Conservation (phyloP, 768 basidiomycete species). For the Boletus patriciae region DNA sequence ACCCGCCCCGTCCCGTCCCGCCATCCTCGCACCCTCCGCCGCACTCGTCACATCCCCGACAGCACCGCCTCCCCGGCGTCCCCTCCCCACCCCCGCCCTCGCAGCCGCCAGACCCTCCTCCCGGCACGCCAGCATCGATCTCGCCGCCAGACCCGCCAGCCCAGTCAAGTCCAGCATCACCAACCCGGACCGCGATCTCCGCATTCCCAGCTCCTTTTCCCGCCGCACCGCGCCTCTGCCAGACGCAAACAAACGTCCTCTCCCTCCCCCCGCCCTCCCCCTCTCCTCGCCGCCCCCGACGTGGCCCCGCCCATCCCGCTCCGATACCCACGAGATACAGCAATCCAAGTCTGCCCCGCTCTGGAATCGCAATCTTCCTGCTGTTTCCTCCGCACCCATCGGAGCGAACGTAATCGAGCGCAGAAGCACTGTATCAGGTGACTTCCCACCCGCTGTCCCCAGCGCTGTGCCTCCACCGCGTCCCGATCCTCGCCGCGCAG, state of each 20-base stretch:
- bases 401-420: slow-evolving; percentile 20
- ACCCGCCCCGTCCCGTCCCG: slow-evolving; percentile 33
- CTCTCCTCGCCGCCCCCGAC: slow-evolving; percentile 14
- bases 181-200: slow-evolving; percentile 20
- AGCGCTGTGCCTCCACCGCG: not conserved
- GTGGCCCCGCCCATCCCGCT: slow-evolving; percentile 10
- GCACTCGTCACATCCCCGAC: slow-evolving; percentile 18
- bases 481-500: slow-evolving; percentile 4
- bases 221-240: slow-evolving; percentile 20
- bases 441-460: not conserved
- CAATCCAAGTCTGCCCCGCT: slow-evolving; percentile 39
- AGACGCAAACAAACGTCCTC: slow-evolving; percentile 3
- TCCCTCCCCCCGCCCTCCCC: not conserved
- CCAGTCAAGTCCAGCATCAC: slow-evolving; percentile 19
- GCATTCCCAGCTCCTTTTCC: slow-evolving; percentile 25
- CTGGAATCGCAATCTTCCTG: slow-evolving; percentile 42
- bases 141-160: slow-evolving; percentile 19
- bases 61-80: slow-evolving; percentile 18
- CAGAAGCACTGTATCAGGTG: slow-evolving; percentile 30
- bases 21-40: slow-evolving; percentile 26
- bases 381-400: slow-evolving; percentile 19
- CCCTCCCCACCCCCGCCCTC: slow-evolving; percentile 23
- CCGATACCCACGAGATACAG: slow-evolving; percentile 10
- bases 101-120: not conserved
- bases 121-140: slow-evolving; percentile 29